Evolutionary conservation across 2,329 filamentous ascomycete species (phyloP).

Genomic region (Fusarium falciforme): DNA sequence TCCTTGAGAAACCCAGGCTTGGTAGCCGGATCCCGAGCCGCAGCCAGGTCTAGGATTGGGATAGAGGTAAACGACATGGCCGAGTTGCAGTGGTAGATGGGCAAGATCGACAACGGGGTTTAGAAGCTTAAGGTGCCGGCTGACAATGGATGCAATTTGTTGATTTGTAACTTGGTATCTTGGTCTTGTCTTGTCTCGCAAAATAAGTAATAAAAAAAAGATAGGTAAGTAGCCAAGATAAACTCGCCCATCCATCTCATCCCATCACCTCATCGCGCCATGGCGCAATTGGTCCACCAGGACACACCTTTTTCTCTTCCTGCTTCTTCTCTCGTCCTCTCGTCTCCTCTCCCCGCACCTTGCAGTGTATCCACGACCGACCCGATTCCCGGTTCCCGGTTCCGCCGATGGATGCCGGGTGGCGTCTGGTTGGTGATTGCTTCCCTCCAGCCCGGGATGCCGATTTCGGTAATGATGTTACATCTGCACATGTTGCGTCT

Average conservation of each 20-base stretch:
- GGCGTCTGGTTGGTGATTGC: slow-evolving; percentile 33
- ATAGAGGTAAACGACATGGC: slow-evolving; percentile 78
- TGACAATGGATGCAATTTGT: slow-evolving; percentile 12
- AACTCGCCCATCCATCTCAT: slow-evolving; percentile 36
- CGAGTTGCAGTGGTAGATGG: neutral
- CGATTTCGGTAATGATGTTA: slow-evolving; percentile 18
- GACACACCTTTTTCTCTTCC: slow-evolving; percentile 29
- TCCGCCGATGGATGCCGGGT: slow-evolving; percentile 30
- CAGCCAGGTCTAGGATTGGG: slow-evolving; percentile 80
- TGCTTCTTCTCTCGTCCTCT: neutral
- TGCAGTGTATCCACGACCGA: slow-evolving; percentile 15
- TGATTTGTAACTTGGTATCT: slow-evolving; percentile 38
- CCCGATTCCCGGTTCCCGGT: slow-evolving; percentile 20
- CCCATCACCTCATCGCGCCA: slow-evolving; percentile 41
- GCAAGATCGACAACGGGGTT: neutral
- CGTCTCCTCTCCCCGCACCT: slow-evolving; percentile 19
- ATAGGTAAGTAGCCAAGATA: slow-evolving; percentile 14
- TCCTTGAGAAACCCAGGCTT: slow-evolving; percentile 79
- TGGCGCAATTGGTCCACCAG: slow-evolving; percentile 52
- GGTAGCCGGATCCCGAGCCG: slow-evolving; percentile 70
- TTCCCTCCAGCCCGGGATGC: slow-evolving; percentile 6
- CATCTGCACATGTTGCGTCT: slow-evolving; percentile 7
- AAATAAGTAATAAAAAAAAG: slow-evolving; percentile 12
- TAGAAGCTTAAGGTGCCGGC: neutral
- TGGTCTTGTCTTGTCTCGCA: slow-evolving; percentile 19